Percentiles rank a stretch among this genome's conserved stretches.
Evolutionary conservation across 192 early-diverging fungal genomes (phyloP).

Genomic region (Backusella mclennaniae): DNA sequence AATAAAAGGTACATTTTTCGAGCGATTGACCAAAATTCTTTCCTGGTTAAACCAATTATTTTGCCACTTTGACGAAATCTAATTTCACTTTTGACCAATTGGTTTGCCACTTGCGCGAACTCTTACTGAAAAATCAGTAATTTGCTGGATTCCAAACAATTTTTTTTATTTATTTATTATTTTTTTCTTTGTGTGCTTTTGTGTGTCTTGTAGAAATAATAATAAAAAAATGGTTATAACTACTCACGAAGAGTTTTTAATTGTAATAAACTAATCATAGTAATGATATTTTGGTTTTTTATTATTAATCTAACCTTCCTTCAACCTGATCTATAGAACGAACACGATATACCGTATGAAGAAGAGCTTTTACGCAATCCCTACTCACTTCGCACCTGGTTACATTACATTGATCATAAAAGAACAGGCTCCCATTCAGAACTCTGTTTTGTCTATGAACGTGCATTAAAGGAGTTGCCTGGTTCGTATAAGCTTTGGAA

Average conservation of each 20-base stretch:
- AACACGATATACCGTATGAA: constrained; percentile 66
- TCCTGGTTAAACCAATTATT: no score
- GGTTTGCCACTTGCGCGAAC: no score
- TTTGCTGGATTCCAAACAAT: no score
- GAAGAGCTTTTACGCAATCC: constrained; percentile 67
- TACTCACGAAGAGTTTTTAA: constrained; percentile 2
- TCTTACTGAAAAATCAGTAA: no score
- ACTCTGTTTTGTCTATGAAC: constrained; percentile 77
- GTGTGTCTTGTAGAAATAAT: not conserved
- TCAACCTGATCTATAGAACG: constrained; percentile 32
- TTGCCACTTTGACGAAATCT: no score
- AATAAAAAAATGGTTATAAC: not conserved
- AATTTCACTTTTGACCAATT: no score
- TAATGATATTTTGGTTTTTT: not conserved
- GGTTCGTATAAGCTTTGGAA: constrained; percentile 98
- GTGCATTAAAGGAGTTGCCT: constrained; percentile 83
- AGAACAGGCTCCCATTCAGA: constrained; percentile 40
- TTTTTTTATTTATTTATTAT: constrained; percentile 1
- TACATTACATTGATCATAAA: constrained; percentile 91
- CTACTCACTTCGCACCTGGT: constrained; percentile 77
- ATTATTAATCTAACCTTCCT: not conserved
- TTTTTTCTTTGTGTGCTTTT: not conserved
- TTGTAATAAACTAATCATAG: not conserved
- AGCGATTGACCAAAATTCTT: no score
- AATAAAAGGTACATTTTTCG: no score